Percentiles rank a stretch among this genome's conserved stretches.
Evolutionary conservation across 345 rosid genomes (phyloP).

Genomic region (Eucalyptus fibrosa): DNA sequence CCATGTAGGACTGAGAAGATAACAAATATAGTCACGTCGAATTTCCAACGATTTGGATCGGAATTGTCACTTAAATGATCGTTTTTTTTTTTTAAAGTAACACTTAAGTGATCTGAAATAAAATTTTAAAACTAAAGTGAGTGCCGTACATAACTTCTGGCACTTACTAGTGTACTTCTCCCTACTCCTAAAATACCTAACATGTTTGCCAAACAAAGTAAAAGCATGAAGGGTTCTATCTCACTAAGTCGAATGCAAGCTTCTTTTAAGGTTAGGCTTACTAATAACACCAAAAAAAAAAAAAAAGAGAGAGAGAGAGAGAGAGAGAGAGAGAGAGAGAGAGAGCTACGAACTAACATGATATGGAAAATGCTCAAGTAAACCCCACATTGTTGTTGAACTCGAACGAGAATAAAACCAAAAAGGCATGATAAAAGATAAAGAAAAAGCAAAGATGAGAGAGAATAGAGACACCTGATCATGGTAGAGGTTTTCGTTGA

Average conservation of each 20-base stretch:
- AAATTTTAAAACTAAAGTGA: too few species aligned
- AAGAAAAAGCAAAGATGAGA: not conserved
- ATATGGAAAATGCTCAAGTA: not conserved
- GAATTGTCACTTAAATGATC: too few species aligned
- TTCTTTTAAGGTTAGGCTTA: not conserved
- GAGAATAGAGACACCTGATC: not conserved
- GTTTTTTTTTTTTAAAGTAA: too few species aligned
- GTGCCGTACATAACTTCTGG: rapidly evolving
- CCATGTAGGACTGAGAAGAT: too few species aligned
- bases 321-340: too few species aligned
- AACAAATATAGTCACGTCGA: too few species aligned
- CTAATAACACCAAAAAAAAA: not conserved
- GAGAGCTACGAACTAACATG: not conserved
- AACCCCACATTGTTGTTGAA: too few species aligned
- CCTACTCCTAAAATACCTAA: not conserved
- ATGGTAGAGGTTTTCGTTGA: not conserved
- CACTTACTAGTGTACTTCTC: too few species aligned
- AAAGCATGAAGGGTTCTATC: not conserved
- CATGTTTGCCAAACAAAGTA: too few species aligned
- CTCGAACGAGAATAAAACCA: not conserved
- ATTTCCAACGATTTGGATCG: rapidly evolving
- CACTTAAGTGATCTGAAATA: too few species aligned
- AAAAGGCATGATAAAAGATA: not conserved
- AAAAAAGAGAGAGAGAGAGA: rapidly evolving
- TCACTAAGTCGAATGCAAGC: not conserved